phyloP scores from a whole-genome alignment of 108 stramenopile genomes.

The Phaeodactylum tricornutum region DNA sequence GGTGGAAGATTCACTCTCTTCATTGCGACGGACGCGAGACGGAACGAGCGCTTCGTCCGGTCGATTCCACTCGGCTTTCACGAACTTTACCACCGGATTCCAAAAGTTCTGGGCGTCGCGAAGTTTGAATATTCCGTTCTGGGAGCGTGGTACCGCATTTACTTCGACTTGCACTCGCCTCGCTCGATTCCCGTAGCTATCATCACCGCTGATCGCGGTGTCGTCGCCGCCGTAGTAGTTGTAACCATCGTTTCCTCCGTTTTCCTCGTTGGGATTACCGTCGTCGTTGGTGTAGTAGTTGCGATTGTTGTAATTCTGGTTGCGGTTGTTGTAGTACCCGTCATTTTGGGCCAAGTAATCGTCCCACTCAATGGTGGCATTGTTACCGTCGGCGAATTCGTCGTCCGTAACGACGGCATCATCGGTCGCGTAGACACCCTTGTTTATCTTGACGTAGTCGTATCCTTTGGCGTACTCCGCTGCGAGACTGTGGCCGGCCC shows the following conservation, averaged over 20 bases:
- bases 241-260: conserved; percentile 15
- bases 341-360: conserved; percentile 11
- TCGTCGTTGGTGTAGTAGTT: conserved; percentile 9
- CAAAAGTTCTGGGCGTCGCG: conserved; percentile 51
- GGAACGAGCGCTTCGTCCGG: too few relatives aligned
- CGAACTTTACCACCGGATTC: conserved; percentile 41
- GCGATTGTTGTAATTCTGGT: conserved; percentile 5
- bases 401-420: conserved; percentile 8
- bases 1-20: not conserved
- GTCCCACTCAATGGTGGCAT: conserved; percentile 4
- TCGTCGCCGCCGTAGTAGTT: conserved; percentile 7
- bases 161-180: not conserved
- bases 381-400: conserved; percentile 8
- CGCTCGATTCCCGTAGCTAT: conserved; percentile 9
- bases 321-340: conserved; percentile 6
- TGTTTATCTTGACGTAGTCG: conserved; percentile 11
- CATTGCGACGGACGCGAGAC: too few relatives aligned
- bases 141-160: conserved; percentile 15
- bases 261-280: conserved; percentile 7
- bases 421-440: conserved; percentile 2
- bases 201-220: conserved; percentile 9
- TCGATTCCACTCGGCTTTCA: conserved; percentile 35
- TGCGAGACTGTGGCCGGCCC: conserved; percentile 6
- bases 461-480: conserved; percentile 3
- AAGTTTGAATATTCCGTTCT: conserved; percentile 64